phyloP scores from a whole-genome alignment of 129 eudicot genomes.

The Oenanthe sinensis region DNA sequence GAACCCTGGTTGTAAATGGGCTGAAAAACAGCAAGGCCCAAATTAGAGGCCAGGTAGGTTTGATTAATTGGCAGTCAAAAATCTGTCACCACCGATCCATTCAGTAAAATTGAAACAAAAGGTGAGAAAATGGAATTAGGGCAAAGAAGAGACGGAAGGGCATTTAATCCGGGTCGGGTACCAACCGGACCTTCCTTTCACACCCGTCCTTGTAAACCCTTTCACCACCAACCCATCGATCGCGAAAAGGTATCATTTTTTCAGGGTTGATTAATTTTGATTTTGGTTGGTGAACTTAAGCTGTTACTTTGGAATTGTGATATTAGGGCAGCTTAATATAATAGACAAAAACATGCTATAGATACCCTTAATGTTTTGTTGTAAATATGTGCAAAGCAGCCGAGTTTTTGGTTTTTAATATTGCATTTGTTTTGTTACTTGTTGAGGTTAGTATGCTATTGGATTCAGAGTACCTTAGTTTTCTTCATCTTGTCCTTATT shows the following conservation, averaged over 20 bases:
- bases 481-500: background rate
- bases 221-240: conserved; percentile 61
- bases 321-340: background rate
- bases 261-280: background rate
- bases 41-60: background rate
- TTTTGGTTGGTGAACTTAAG: background rate
- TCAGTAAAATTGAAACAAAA: background rate
- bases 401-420: no score
- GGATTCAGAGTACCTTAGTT: background rate
- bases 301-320: background rate
- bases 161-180: conserved; percentile 45
- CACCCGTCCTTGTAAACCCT: conserved; percentile 19
- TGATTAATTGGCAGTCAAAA: background rate
- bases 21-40: background rate
- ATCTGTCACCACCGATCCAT: background rate
- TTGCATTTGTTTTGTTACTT: background rate
- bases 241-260: conserved; percentile 67
- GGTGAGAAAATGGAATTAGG: conserved; percentile 20
- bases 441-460: background rate
- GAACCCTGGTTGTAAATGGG: background rate
- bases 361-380: no score
- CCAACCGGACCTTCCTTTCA: conserved; percentile 53
- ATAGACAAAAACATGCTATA: no score
- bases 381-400: no score
- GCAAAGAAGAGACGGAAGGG: conserved; percentile 52